phyloP scores from a whole-genome alignment of 768 basidiomycete genomes.

The Boletus tomentosulus region DNA sequence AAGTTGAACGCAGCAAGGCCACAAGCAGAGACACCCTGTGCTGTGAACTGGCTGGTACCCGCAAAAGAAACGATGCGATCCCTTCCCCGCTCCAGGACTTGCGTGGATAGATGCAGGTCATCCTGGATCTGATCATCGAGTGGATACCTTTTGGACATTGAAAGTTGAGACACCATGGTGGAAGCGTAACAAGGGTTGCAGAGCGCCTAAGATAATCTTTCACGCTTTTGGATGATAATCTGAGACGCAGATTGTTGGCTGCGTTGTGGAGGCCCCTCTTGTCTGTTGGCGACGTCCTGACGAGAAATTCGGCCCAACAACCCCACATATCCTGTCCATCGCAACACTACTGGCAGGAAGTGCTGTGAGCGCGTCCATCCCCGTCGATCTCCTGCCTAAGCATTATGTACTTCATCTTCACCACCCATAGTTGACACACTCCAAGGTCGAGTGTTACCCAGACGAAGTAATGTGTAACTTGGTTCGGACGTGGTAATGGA shows the following conservation, averaged over 20 bases:
- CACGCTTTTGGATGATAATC: neutral
- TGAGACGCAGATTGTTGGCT: neutral
- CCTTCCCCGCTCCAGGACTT: conserved; percentile 25
- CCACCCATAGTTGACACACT: too few relatives aligned
- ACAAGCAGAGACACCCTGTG: conserved; percentile 47
- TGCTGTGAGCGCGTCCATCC: too few relatives aligned
- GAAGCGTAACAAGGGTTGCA: neutral
- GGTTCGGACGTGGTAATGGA: too few relatives aligned
- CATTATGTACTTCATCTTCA: too few relatives aligned
- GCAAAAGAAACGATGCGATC: too few relatives aligned
- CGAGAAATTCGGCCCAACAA: too few relatives aligned
- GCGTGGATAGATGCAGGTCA: neutral
- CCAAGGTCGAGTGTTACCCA: too few relatives aligned
- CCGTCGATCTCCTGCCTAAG: too few relatives aligned
- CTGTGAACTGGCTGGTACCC: conserved; percentile 57
- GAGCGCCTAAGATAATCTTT: neutral
- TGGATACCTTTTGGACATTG: neutral
- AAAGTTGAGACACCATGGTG: conserved; percentile 7
- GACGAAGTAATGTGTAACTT: too few relatives aligned
- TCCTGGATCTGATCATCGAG: neutral
- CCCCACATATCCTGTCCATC: too few relatives aligned
- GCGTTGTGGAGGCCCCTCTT: neutral
- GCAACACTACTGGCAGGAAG: too few relatives aligned
- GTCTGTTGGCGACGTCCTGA: too few relatives aligned
- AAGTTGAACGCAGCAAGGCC: conserved; percentile 68